Conservation (phyloP, 1,284 basidiomycete species). For the Malassezia caprae region DNA sequence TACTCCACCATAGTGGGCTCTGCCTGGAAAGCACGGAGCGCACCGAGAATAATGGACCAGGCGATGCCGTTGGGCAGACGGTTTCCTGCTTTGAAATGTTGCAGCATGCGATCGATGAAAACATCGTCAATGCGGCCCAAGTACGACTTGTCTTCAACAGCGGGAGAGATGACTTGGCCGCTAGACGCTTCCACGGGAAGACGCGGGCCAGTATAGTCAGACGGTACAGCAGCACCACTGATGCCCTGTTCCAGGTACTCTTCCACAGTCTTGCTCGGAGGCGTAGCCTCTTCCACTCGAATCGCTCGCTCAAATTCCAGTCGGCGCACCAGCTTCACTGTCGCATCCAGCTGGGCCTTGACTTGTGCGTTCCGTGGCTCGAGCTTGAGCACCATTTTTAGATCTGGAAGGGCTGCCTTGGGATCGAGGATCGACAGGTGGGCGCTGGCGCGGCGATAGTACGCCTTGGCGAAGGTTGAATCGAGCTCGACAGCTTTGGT, state of each 20-base stretch:
- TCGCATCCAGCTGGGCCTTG: constrained; percentile 69
- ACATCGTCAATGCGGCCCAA: constrained; percentile 52
- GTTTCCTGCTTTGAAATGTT: constrained; percentile 85
- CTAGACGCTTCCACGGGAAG: constrained; percentile 20
- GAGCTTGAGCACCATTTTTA: constrained; percentile 58
- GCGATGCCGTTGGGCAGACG: constrained; percentile 65
- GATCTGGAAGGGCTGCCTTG: constrained; percentile 39
- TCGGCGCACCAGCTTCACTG: constrained; percentile 70
- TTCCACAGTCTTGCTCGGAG: constrained; percentile 27
- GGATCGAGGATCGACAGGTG: constrained; percentile 68
- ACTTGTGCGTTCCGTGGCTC: constrained; percentile 80
- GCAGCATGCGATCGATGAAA: constrained; percentile 77
- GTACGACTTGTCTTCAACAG: constrained; percentile 16
- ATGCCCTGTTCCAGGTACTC: constrained; percentile 32
- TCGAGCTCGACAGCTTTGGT: constrained; percentile 76
- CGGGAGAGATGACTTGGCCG: constrained; percentile 54
- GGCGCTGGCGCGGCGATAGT: constrained; percentile 82
- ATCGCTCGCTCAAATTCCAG: constrained; percentile 45
- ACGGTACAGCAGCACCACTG: constrained; percentile 23
- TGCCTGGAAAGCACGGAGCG: constrained; percentile 62
- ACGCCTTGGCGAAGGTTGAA: constrained; percentile 81
- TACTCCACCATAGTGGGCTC: constrained; percentile 77
- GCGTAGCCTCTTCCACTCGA: constrained; percentile 31
- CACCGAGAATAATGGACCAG: constrained; percentile 89
- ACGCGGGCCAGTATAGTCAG: constrained; percentile 35